Evolutionary conservation across 345 rosid species (phyloP).

Genomic region (Lagerstroemia speciosa): DNA sequence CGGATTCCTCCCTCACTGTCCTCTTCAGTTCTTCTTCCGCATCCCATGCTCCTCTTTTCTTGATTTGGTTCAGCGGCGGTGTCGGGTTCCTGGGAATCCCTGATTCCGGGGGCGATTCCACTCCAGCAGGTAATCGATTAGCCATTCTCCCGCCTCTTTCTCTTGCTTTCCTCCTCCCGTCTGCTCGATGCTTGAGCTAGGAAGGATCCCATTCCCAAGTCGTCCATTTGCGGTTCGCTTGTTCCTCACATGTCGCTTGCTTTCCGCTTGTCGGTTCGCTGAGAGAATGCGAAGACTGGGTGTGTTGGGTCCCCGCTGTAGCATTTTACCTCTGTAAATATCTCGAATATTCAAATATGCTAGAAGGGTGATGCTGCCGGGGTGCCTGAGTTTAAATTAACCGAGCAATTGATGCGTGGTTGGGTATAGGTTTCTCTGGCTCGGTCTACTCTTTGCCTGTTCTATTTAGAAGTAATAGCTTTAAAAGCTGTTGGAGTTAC

Average conservation of each 20-base stretch:
- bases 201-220: background rate
- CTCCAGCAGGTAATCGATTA: background rate
- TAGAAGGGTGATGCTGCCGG: background rate
- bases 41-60: background rate
- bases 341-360: background rate
- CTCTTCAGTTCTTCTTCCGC: background rate
- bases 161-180: background rate
- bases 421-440: background rate
- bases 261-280: background rate
- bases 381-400: background rate
- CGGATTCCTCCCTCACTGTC: background rate
- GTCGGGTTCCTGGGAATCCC: background rate
- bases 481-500: background rate
- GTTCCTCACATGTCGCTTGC: background rate
- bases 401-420: background rate
- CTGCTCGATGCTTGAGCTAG: background rate
- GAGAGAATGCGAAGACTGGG: background rate
- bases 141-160: background rate
- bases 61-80: background rate
- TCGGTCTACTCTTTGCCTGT: background rate
- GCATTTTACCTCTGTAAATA: background rate
- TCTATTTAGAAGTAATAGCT: background rate
- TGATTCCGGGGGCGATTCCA: background rate
- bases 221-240: background rate
- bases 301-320: background rate